Evolutionary conservation across 768 basidiomycete genomes (phyloP), one percentile per base, ranked within the genome.

Genomic region (Pleurotus tuber-regium): DNA sequence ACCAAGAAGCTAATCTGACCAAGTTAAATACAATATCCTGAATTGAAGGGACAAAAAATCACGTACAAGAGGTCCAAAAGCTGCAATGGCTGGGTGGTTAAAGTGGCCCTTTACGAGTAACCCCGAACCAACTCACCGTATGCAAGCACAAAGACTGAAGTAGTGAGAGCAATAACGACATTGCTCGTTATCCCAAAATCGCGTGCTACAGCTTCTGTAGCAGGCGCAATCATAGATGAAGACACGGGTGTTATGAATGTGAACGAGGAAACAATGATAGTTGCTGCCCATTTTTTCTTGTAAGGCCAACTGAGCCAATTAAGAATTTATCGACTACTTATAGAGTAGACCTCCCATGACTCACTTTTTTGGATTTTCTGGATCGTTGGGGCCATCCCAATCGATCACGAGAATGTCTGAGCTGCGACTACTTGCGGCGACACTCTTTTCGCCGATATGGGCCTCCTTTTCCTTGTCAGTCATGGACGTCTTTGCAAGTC

Each of bases 201-300:
- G 2, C 61, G 52, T 11, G 72, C 82, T 0, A 91, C 58, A 47
- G 80, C 73, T 3, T 56, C 53, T 0, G 73, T 68, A 0, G 87
- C 87, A 0, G 87, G 87, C 0, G 89, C 83, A 1, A 89, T 70
- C 82, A 88, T 88, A 3, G 86, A 79, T 3, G 89, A 91, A 0
- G 87, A 82, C 0, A 89, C 71, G 0, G 87, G 84, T 5, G 72
- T 74, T 29, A 87, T 84, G 60, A 87, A 84, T 0, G 86, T 84
- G 61, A 86, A 89, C 0, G 73, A 70, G 0, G 86, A 86, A 0
- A 87, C 79, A 24, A 86, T 73, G n/a, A 75, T 56, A 0, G 83
- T 86, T 0, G 80, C 80, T 0, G 72, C 76, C 87, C 85, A 87
- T 72, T 85, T 88, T 57, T 68, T 69, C 24, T 61, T 70, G 48